Evolutionary conservation across 2,329 filamentous ascomycete genomes (phyloP).

Genomic region (Akanthomyces dipterigenus): DNA sequence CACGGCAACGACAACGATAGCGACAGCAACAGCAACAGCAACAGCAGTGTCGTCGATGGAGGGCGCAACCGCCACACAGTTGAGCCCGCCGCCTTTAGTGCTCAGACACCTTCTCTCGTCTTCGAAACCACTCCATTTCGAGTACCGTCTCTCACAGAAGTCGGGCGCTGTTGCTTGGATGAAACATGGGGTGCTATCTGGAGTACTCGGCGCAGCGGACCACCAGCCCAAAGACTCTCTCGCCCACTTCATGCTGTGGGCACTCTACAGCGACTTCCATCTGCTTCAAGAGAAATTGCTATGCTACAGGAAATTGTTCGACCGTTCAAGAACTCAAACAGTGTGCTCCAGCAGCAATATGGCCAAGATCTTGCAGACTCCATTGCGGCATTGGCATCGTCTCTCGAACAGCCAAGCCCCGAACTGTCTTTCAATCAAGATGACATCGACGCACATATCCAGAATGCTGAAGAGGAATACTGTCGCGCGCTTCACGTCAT

Average conservation of each 20-base stretch:
- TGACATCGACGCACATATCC: not conserved
- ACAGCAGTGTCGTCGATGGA: not conserved
- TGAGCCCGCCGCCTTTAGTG: no score
- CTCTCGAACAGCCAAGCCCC: not conserved
- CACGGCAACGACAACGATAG: not conserved
- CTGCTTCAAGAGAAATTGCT: not conserved
- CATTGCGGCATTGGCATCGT: not conserved
- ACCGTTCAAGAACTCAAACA: not conserved
- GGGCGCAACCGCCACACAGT: not conserved
- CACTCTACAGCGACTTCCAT: not conserved
- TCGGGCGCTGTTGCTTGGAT: not conserved
- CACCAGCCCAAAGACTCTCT: not conserved
- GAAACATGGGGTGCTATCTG: no score
- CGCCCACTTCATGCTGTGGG: not conserved
- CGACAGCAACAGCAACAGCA: not conserved
- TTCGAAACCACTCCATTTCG: not conserved
- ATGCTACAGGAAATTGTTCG: not conserved
- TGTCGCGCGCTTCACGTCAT: not conserved
- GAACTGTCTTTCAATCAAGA: not conserved
- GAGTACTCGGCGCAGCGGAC: not conserved
- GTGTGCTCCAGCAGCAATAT: constrained; percentile 3
- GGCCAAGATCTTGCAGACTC: not conserved
- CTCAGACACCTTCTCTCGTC: not conserved
- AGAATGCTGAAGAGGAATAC: not conserved
- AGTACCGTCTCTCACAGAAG: not conserved